phyloP scores from a whole-genome alignment of 495 filamentous ascomycete species.

The Parathielavia appendiculata region DNA sequence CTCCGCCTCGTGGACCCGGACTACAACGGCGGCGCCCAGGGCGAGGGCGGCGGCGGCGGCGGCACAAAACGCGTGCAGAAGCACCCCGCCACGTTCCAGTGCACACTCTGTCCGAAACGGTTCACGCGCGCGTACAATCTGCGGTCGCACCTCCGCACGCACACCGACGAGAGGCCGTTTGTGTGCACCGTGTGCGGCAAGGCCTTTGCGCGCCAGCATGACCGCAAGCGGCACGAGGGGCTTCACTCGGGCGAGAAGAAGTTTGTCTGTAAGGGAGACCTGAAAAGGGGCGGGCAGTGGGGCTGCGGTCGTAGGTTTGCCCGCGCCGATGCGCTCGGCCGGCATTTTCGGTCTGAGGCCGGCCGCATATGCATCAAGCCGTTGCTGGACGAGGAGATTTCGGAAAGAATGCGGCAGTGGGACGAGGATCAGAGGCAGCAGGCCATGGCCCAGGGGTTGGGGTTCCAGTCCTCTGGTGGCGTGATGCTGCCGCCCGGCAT shows the following conservation, averaged over 20 bases:
- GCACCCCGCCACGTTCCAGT: conserved; percentile 90
- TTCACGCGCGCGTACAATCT: conserved; percentile 89
- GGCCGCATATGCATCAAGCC: conserved; percentile 95
- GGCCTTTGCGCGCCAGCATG: conserved; percentile 91
- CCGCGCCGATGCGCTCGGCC: conserved; percentile 87
- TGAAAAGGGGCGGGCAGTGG: conserved; percentile 78
- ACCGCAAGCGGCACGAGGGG: conserved; percentile 86
- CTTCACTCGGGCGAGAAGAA: conserved; percentile 93
- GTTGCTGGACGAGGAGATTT: conserved; percentile 80
- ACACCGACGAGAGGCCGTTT: conserved; percentile 88
- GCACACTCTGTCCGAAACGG: conserved; percentile 75
- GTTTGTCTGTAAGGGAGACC: conserved; percentile 88
- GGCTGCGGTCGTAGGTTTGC: conserved; percentile 92
- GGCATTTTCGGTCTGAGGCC: conserved; percentile 96
- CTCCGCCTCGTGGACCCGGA: conserved; percentile 85
- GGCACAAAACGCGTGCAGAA: conserved; percentile 78
- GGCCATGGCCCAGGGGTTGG: conserved; percentile 46
- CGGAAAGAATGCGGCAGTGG: conserved; percentile 64
- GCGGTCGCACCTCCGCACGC: conserved; percentile 84
- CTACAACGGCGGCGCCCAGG: conserved; percentile 54
- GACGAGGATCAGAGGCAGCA: conserved; percentile 65
- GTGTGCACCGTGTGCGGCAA: conserved; percentile 96
- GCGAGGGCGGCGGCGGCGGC: conserved; percentile 44
- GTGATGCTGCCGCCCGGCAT: conserved; percentile 41
- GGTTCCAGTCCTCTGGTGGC: conserved; percentile 34